Percentiles rank a stretch among this genome's conserved stretches.
Evolutionary conservation across 306 rosid species (phyloP).

Genomic region (Cucurbita argyrosperma): DNA sequence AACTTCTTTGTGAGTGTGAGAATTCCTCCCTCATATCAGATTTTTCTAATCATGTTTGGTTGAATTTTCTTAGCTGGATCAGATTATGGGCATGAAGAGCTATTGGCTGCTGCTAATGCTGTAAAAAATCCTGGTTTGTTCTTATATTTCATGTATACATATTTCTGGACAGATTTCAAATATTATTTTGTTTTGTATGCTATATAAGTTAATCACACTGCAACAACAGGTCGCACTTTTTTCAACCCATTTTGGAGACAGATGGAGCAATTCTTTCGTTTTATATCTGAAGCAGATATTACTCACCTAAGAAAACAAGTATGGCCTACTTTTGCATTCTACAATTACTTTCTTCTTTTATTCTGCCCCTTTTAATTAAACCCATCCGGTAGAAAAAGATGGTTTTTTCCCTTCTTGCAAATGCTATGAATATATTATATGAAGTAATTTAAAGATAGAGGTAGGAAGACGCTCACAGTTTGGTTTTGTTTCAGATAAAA

Average conservation of each 20-base stretch:
- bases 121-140: constrained; percentile 51
- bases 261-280: constrained; percentile 72
- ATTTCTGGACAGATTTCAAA: constrained; percentile 10
- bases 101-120: constrained; percentile 79
- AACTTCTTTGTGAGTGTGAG: background rate
- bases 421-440: background rate
- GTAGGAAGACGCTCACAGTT: background rate
- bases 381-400: background rate
- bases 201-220: constrained; percentile 17
- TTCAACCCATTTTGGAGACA: constrained; percentile 72
- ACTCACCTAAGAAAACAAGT: constrained; percentile 73
- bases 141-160: constrained; percentile 8
- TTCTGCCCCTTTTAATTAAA: background rate
- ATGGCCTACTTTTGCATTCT: constrained; percentile 4
- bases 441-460: background rate
- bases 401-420: background rate
- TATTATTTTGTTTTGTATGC: constrained; percentile 7
- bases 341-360: background rate
- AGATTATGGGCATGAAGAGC: constrained; percentile 81
- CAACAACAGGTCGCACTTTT: constrained; percentile 45
- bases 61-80: constrained; percentile 58
- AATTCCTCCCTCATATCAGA: background rate
- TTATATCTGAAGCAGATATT: constrained; percentile 55
- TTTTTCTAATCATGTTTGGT: constrained; percentile 21
- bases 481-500: background rate